Conservation (phyloP, 2,329 filamentous ascomycete genomes). For the Colletotrichum acutatum region DNA sequence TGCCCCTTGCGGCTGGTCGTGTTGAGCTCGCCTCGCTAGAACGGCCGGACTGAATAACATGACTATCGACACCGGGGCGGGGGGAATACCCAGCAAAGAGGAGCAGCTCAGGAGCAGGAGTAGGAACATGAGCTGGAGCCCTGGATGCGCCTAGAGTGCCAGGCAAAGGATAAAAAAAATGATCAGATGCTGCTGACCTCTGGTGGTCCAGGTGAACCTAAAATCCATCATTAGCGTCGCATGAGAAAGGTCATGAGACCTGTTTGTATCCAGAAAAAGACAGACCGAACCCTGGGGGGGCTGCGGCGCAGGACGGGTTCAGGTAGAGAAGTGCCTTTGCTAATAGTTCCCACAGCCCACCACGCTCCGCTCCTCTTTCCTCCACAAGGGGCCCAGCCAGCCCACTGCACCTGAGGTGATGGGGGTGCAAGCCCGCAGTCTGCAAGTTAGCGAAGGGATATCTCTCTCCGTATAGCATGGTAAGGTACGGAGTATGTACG, state of each 20-base stretch:
- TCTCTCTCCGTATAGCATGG: no score
- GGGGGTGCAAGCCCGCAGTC: slow-evolving; percentile 8
- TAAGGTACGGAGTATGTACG: not conserved
- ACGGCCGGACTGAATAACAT: not conserved
- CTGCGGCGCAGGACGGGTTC: slow-evolving; percentile 18
- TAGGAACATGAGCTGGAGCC: not conserved
- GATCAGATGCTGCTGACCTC: slow-evolving; percentile 36
- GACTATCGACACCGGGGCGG: not conserved
- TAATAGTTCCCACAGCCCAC: slow-evolving; percentile 12
- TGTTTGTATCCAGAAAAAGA: slow-evolving; percentile 36
- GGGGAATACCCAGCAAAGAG: not conserved
- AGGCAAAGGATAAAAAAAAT: slow-evolving; percentile 6
- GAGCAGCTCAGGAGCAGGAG: not conserved
- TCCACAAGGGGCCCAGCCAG: not conserved
- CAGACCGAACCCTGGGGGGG: slow-evolving; percentile 27
- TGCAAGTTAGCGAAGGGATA: not conserved
- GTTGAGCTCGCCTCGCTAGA: not conserved
- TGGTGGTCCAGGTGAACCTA: slow-evolving; percentile 37
- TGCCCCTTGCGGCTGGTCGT: not conserved
- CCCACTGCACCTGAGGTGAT: not conserved
- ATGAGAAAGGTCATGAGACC: slow-evolving; percentile 38
- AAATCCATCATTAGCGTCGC: slow-evolving; percentile 37
- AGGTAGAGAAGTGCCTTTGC: slow-evolving; percentile 20
- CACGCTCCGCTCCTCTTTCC: not conserved
- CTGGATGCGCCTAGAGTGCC: not conserved